Conservation (phyloP, 768 basidiomycete species). For the Mycena haematopus region DNA sequence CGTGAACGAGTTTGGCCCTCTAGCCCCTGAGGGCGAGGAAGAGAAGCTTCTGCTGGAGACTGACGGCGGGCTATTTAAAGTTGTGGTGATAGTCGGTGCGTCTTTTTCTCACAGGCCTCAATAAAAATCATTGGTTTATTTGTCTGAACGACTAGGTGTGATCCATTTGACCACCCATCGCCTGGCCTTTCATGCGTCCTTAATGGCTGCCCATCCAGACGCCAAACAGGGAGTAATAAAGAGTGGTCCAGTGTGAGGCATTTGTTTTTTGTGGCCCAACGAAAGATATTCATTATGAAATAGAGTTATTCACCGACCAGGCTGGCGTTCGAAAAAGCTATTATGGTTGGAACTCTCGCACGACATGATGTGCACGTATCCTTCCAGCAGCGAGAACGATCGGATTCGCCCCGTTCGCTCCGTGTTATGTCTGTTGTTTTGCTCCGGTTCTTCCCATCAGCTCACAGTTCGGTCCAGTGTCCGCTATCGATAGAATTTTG, state of each 20-base stretch:
- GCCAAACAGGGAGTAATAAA: conserved; percentile 47
- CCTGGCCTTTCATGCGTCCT: conserved; percentile 67
- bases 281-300: too few species aligned
- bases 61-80: conserved; percentile 45
- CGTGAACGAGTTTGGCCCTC: conserved; percentile 61
- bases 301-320: conserved; percentile 48
- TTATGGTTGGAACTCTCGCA: conserved; percentile 68
- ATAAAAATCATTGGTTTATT: not conserved
- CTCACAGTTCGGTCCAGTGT: conserved; percentile 44
- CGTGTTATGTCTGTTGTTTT: conserved; percentile 51
- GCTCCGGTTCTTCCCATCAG: not conserved
- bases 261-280: too few species aligned
- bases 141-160: conserved; percentile 48
- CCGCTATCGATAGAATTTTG: conserved; percentile 50
- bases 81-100: conserved; percentile 23
- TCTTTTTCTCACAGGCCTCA: conserved; percentile 3
- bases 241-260: conserved; percentile 48
- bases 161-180: conserved; percentile 72
- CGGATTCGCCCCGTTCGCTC: conserved; percentile 59
- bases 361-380: conserved; percentile 65
- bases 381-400: conserved; percentile 60
- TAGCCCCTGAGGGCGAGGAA: conserved; percentile 49
- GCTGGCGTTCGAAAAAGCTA: conserved; percentile 51
- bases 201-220: conserved; percentile 53
- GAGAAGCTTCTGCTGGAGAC: conserved; percentile 60